phyloP scores from a whole-genome alignment of 2,329 filamentous ascomycete species.

The Ophiostoma sp. region DNA sequence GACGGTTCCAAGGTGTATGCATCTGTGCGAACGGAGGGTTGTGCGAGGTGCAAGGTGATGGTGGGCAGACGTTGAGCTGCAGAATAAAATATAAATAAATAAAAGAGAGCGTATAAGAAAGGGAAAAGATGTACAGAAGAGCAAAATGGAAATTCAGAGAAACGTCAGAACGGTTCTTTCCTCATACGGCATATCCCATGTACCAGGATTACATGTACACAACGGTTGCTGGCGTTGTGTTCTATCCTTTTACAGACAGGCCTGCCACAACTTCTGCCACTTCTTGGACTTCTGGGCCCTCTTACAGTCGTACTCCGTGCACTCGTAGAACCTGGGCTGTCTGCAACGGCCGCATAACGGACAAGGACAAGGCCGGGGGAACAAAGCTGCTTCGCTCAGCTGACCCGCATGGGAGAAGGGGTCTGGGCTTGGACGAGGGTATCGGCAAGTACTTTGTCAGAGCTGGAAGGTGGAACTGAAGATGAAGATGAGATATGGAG shows the following conservation, averaged over 20 bases:
- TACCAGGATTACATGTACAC: constrained; percentile 3
- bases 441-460: background rate
- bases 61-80: background rate
- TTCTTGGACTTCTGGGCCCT: background rate
- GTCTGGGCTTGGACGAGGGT: background rate
- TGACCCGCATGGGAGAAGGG: background rate
- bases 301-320: background rate
- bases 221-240: background rate
- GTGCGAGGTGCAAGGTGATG: background rate
- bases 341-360: constrained; percentile 15
- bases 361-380: constrained; percentile 7
- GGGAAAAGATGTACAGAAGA: background rate
- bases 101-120: background rate
- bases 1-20: background rate
- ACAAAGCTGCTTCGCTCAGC: constrained; percentile 18
- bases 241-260: background rate
- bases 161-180: background rate
- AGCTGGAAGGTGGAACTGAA: background rate
- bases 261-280: background rate
- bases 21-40: background rate
- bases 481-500: background rate
- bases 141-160: background rate
- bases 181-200: background rate
- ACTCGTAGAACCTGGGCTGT: constrained; percentile 5
- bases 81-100: background rate